Conservation (phyloP, 139 green algal species). For the Zygnema circumcarinatum region DNA sequence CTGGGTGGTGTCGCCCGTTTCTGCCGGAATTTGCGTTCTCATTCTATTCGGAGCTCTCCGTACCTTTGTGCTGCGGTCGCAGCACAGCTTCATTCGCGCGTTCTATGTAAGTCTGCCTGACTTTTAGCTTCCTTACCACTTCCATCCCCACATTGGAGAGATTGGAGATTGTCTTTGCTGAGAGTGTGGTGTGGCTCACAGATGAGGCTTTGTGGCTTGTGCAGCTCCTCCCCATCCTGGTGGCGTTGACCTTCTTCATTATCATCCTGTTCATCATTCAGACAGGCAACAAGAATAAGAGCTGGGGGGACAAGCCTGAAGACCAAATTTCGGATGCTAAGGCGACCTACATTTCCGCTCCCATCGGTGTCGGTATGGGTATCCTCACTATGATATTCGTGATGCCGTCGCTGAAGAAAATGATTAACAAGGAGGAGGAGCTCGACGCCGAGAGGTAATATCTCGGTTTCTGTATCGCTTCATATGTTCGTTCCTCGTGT, state of each 20-base stretch:
- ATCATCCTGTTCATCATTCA: constrained; percentile 24
- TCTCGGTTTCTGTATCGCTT: too few species aligned
- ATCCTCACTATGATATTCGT: not conserved
- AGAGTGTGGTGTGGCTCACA: too few species aligned
- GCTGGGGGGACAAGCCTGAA: not conserved
- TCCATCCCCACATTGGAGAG: not conserved
- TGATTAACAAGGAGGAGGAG: not conserved
- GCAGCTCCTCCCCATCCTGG: constrained; percentile 8
- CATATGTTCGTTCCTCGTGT: too few species aligned
- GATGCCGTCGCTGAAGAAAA: not conserved
- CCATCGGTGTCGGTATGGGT: not conserved
- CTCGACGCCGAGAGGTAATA: too few species aligned
- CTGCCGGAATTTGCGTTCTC: constrained; percentile 21
- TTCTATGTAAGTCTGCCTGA: constrained; percentile 1
- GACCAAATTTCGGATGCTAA: not conserved
- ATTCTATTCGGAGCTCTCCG: not conserved
- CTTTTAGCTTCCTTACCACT: not conserved
- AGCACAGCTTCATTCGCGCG: constrained; percentile 17
- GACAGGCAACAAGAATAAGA: constrained; percentile 12
- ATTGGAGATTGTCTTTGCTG: too few species aligned
- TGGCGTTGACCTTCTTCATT: constrained; percentile 7
- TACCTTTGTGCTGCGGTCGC: constrained; percentile 14
- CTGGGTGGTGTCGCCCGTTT: constrained; percentile 37
- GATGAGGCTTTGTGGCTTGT: not conserved
- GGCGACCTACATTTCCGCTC: not conserved